phyloP scores from a whole-genome alignment of 495 filamentous ascomycete species.

The Terfezia claveryi region DNA sequence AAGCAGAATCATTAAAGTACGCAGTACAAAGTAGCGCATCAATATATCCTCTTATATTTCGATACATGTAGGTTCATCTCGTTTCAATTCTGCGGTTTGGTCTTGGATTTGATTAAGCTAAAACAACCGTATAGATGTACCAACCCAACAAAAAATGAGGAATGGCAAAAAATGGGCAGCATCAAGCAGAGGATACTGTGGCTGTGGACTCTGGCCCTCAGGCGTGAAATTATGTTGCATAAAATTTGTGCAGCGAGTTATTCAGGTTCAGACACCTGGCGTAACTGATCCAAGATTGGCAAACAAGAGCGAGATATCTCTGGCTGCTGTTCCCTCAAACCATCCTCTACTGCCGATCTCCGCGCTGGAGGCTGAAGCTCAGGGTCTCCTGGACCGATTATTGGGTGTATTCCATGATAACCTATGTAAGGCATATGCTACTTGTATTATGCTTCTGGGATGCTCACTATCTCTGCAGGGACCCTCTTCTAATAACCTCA shows the following conservation, averaged over 20 bases:
- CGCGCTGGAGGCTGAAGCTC: conserved; percentile 74
- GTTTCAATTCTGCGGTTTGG: neutral
- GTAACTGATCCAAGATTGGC: conserved; percentile 67
- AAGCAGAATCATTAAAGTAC: conserved; percentile 54
- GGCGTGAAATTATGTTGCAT: conserved; percentile 79
- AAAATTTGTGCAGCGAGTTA: conserved; percentile 85
- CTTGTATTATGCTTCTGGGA: conserved; percentile 6
- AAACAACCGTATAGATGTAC: conserved; percentile 38
- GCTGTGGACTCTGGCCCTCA: conserved; percentile 54
- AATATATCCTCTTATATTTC: conserved; percentile 75
- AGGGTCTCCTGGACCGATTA: conserved; percentile 71
- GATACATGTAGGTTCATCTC: conserved; percentile 60
- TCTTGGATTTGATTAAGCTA: neutral
- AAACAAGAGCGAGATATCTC: conserved; percentile 67
- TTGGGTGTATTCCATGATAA: conserved; percentile 70
- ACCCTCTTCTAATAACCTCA: conserved; percentile 74
- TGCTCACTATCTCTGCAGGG: conserved; percentile 28
- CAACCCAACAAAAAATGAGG: conserved; percentile 51
- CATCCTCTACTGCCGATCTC: conserved; percentile 55
- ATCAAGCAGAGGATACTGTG: conserved; percentile 77
- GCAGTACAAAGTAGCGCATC: conserved; percentile 68
- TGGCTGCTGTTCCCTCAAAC: conserved; percentile 61
- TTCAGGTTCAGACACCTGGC: conserved; percentile 75
- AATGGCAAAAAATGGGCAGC: conserved; percentile 68
- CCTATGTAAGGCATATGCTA: conserved; percentile 34